These are phyloP conservation scores for Takakia lepidozioides DNA, from an alignment of 225 moss, liverwort and hornwort species.

Conservation along the genomic window DNA sequence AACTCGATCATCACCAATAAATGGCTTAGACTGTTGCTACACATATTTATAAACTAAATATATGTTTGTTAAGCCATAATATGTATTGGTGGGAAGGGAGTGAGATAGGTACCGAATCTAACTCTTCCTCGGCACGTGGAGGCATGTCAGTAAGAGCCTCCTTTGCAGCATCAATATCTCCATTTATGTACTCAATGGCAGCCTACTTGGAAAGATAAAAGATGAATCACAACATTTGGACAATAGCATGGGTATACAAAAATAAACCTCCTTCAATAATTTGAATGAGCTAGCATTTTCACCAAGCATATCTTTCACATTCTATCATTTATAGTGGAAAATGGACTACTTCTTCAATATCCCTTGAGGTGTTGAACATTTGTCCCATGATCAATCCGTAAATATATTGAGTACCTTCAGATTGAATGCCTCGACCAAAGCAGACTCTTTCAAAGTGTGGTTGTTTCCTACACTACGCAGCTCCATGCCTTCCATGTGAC, in stretches of 20 bases:
- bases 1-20: not conserved
- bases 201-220: constrained; percentile 47
- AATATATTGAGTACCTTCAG: constrained; percentile 70
- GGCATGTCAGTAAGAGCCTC: constrained; percentile 76
- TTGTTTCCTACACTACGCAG: constrained; percentile 56
- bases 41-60: too few relatives aligned
- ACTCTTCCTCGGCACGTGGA: constrained; percentile 73
- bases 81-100: too few relatives aligned
- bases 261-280: not conserved
- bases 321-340: too few relatives aligned
- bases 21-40: too few relatives aligned
- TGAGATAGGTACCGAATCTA: constrained; percentile 82
- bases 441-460: constrained; percentile 42
- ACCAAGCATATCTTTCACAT: too few relatives aligned
- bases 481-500: constrained; percentile 63
- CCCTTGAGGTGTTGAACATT: too few relatives aligned
- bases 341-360: too few relatives aligned
- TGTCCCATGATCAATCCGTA: too few relatives aligned
- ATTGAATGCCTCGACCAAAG: constrained; percentile 79
- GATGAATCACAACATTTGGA: not conserved
- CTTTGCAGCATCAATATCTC: constrained; percentile 53
- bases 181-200: constrained; percentile 55
- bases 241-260: not conserved
- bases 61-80: too few relatives aligned
- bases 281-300: not conserved